A percentile compares a stretch with the other conserved stretches of the same genome.
Conservation (phyloP, 768 basidiomycete species). For the Phlebiopsis flavidoalba region DNA sequence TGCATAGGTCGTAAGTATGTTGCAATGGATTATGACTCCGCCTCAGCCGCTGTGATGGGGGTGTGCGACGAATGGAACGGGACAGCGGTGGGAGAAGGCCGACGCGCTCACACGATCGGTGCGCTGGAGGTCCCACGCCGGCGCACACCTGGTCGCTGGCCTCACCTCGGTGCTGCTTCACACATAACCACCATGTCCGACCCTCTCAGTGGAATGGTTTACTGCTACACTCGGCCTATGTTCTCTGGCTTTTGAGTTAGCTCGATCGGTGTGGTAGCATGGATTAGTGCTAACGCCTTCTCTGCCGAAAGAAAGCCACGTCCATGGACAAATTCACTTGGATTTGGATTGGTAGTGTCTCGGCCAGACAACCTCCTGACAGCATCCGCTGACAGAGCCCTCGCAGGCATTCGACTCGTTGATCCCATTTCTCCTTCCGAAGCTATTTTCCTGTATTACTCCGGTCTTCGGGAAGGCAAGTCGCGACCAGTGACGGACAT, state of each 20-base stretch:
- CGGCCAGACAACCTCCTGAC: not conserved
- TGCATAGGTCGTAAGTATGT: not conserved
- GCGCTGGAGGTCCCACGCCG: not conserved
- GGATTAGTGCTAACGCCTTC: slow-evolving; percentile 45
- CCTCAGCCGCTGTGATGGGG: not conserved
- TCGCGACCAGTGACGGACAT: slow-evolving; percentile 63
- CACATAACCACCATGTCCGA: not conserved
- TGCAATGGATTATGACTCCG: not conserved
- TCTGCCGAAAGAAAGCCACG: slow-evolving; percentile 58
- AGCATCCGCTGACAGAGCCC: not conserved
- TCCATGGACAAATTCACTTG: slow-evolving; percentile 67
- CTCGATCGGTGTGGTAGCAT: slow-evolving; percentile 45
- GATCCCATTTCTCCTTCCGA: slow-evolving; percentile 77
- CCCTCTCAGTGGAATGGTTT: slow-evolving; percentile 20
- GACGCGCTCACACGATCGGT: not conserved
- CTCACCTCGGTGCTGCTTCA: not conserved
- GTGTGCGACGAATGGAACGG: not conserved
- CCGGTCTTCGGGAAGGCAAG: slow-evolving; percentile 68
- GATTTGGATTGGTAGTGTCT: slow-evolving; percentile 67
- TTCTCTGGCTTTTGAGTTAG: slow-evolving; percentile 60
- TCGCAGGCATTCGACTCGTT: slow-evolving; percentile 71
- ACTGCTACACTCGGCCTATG: slow-evolving; percentile 33
- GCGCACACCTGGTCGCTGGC: too few species aligned
- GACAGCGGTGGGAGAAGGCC: not conserved
- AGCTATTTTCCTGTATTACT: slow-evolving; percentile 76